Percentiles rank a stretch among this genome's conserved stretches.
Conservation (phyloP, 1,284 basidiomycete genomes). For the Fomes fomentarius region DNA sequence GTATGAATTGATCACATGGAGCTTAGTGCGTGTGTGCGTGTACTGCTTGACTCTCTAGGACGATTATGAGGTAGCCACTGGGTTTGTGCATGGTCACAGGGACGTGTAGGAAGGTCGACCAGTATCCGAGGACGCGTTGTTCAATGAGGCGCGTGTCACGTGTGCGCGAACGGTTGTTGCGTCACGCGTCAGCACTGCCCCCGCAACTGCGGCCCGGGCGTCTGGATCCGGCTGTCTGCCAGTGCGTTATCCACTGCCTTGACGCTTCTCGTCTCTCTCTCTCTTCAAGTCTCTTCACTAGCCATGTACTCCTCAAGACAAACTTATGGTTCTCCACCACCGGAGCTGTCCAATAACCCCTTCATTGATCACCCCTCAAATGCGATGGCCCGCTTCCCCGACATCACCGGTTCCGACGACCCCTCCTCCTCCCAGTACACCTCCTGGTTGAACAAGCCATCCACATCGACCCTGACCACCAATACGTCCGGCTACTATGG, state of each 20-base stretch:
- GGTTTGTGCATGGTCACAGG: too few species aligned
- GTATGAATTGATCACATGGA: neutral
- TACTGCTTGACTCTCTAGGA: too few species aligned
- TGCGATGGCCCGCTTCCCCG: constrained; percentile 38
- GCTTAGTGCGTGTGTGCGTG: too few species aligned
- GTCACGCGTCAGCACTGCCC: constrained; percentile 10
- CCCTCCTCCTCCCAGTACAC: constrained; percentile 30
- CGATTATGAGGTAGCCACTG: too few species aligned
- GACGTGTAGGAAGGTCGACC: too few species aligned
- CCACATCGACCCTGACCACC: constrained; percentile 17
- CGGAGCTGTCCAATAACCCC: constrained; percentile 42
- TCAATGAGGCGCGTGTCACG: constrained; percentile 14
- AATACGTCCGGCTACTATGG: constrained; percentile 22
- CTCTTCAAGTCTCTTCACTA: neutral
- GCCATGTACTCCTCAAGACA: constrained; percentile 32
- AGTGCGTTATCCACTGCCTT: too few species aligned
- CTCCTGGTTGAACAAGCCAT: constrained; percentile 30
- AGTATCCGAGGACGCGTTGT: too few species aligned
- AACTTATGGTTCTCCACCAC: constrained; percentile 32
- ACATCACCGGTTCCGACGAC: constrained; percentile 31
- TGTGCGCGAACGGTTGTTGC: neutral
- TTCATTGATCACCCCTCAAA: constrained; percentile 41
- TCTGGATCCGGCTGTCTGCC: too few species aligned
- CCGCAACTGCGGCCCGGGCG: too few species aligned
- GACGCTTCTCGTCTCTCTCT: neutral